Evolutionary conservation across 352 stramenopile species (phyloP).

Genomic region (Blastocystis sp.): DNA sequence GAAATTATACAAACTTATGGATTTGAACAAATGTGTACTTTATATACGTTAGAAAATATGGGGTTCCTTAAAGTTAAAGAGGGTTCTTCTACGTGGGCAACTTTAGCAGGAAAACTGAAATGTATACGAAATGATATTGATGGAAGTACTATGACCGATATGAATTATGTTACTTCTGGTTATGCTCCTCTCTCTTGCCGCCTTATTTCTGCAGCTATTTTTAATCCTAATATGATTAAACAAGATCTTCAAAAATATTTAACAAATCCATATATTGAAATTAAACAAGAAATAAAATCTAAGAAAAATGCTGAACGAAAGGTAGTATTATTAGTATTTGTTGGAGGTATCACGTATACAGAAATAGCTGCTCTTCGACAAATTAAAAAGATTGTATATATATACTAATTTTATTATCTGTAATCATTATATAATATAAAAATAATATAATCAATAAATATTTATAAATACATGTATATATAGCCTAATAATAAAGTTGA

Average conservation of each 20-base stretch:
- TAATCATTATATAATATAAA: too few relatives aligned
- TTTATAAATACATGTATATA: too few relatives aligned
- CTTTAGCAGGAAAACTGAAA: too few relatives aligned
- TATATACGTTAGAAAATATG: background rate
- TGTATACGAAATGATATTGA: constrained; percentile 29
- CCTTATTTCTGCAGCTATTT: background rate
- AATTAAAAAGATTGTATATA: constrained; percentile 21
- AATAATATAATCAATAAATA: too few relatives aligned
- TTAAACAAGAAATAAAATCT: too few relatives aligned
- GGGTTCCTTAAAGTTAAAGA: background rate
- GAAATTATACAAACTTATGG: constrained; percentile 21
- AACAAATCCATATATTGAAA: too few relatives aligned
- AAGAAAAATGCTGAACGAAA: too few relatives aligned
- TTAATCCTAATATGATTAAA: background rate
- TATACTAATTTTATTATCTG: too few relatives aligned
- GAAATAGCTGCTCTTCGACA: constrained; percentile 24
- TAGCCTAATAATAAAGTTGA: too few relatives aligned
- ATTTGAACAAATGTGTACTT: background rate
- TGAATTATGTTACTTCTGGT: constrained; percentile 36
- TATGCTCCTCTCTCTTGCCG: constrained; percentile 10
- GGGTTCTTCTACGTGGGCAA: too few relatives aligned
- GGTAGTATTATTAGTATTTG: constrained; percentile 10
- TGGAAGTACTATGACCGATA: constrained; percentile 8
- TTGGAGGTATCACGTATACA: constrained; percentile 21
- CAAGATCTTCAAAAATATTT: too few relatives aligned